Conservation (phyloP, 768 basidiomycete genomes). For the Heimioporus sp. region DNA sequence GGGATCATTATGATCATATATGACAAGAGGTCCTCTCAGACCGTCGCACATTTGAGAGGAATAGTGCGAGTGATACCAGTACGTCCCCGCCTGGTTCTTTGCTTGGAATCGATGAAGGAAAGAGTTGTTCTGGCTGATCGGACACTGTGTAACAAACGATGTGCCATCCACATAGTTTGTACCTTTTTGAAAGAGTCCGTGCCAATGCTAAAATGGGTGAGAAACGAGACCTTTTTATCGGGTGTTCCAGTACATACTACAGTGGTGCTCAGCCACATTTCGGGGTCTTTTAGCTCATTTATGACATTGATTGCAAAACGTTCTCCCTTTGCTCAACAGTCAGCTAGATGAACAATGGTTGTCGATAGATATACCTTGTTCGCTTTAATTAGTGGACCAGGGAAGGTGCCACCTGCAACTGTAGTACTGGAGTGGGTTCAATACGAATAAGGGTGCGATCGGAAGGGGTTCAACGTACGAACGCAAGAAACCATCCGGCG, state of each 20-base stretch:
- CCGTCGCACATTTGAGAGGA: constrained; percentile 42
- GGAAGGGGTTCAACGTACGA: constrained; percentile 29
- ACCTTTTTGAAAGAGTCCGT: constrained; percentile 46
- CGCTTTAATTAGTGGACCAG: constrained; percentile 42
- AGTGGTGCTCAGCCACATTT: constrained; percentile 51
- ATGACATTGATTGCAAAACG: constrained; percentile 43
- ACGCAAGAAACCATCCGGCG: constrained; percentile 50
- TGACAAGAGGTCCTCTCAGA: constrained; percentile 37
- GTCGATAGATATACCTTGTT: constrained; percentile 27
- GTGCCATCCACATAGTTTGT: constrained; percentile 47
- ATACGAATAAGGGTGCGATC: background rate
- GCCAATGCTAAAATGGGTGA: constrained; percentile 47
- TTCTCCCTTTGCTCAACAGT: constrained; percentile 34
- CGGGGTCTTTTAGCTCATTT: constrained; percentile 41
- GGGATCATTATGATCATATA: constrained; percentile 44
- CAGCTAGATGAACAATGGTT: background rate
- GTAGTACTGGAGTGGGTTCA: constrained; percentile 11
- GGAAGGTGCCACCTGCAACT: constrained; percentile 44
- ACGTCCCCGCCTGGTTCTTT: constrained; percentile 26
- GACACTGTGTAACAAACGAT: constrained; percentile 36
- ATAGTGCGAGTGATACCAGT: constrained; percentile 38
- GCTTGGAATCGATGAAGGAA: constrained; percentile 22
- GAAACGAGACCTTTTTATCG: background rate
- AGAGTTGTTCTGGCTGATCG: constrained; percentile 23
- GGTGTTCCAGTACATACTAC: constrained; percentile 28